Evolutionary conservation across 2,329 filamentous ascomycete species (phyloP), one percentile per base, ranked within the genome.

Genomic region (Xylaria sp.): DNA sequence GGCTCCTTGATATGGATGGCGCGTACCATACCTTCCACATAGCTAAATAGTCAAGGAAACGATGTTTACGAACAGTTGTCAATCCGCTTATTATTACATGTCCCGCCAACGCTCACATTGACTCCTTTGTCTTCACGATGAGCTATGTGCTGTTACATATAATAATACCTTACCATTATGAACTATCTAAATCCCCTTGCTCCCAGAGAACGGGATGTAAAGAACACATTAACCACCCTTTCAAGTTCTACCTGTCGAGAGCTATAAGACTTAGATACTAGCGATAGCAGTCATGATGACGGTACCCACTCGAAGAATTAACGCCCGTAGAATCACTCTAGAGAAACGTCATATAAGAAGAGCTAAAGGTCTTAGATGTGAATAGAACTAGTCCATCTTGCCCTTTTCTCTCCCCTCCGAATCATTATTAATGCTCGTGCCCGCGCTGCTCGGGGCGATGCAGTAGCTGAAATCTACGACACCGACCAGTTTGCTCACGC

Each of bases 381-480:
- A 46, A 15, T n/a, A 25, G 13, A 4, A 7, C 41, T n/a, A 85
- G 41, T 75, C 69, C 1, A 66, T 51, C 65, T 75, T 73, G 12
- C 68, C 70, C 34, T 74, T 74, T 37, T 69, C 70, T 46, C 44
- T 63, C 8, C 44, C 68, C 3, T 63, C 66, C 0, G 54, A 62
- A 10, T 68, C 68, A 10, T 28, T 56, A 46, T n/a, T 59, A 20
- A 37, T 54, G 23, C 46, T 59, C 13, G 63, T 57, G 48, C 39
- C 32, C 1, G 62, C 8, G 50, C 66, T 34, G 60, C n/a, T 63
- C 25, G 60, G 7, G 50, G 76, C 83, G 20, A 90, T 80, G 69
- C 89, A 86, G 75, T 91, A 92, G 44, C 88, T 89, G 75, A 94
- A 94, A 78, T 94, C 92, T 25, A 93, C 84, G 71, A 93, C 91